Conservation (phyloP, 805 yeast species). For the Brettanomyces naardenensis region DNA sequence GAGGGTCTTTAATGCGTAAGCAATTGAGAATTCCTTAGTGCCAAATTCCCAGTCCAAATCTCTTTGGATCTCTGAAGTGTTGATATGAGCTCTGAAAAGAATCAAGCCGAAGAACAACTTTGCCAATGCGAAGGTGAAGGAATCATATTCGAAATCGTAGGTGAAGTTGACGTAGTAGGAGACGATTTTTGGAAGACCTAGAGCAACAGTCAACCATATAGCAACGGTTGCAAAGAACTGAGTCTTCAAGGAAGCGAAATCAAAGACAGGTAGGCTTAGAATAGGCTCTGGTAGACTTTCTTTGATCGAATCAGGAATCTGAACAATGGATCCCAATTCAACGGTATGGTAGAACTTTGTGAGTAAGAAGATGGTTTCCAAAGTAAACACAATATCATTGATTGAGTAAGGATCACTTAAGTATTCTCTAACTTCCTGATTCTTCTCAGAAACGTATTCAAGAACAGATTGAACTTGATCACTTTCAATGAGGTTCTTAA, state of each 20-base stretch:
- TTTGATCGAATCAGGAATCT: conserved; percentile 18
- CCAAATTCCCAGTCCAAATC: conserved; percentile 26
- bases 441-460: conserved; percentile 19
- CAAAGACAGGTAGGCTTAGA: conserved; percentile 24
- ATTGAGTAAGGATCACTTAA: conserved; percentile 27
- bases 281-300: conserved; percentile 19
- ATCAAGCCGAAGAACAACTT: conserved; percentile 34
- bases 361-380: conserved; percentile 18
- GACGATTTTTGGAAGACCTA: conserved; percentile 32
- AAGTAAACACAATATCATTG: conserved; percentile 17
- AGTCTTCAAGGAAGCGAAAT: conserved; percentile 28
- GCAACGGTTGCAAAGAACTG: conserved; percentile 26
- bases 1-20: conserved; percentile 10
- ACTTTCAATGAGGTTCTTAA: conserved; percentile 2
- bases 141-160: conserved; percentile 45
- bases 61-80: conserved; percentile 17
- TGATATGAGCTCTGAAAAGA: conserved; percentile 24
- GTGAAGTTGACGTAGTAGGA: conserved; percentile 50
- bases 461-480: conserved; percentile 10
- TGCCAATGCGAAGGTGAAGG: conserved; percentile 39
- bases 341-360: conserved; percentile 11
- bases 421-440: conserved; percentile 22
- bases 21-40: conserved; percentile 21
- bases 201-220: conserved; percentile 34
- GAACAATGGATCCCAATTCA: conserved; percentile 9